Evolutionary conservation across 306 rosid species (phyloP).

Genomic region (Gillenia trifoliata): DNA sequence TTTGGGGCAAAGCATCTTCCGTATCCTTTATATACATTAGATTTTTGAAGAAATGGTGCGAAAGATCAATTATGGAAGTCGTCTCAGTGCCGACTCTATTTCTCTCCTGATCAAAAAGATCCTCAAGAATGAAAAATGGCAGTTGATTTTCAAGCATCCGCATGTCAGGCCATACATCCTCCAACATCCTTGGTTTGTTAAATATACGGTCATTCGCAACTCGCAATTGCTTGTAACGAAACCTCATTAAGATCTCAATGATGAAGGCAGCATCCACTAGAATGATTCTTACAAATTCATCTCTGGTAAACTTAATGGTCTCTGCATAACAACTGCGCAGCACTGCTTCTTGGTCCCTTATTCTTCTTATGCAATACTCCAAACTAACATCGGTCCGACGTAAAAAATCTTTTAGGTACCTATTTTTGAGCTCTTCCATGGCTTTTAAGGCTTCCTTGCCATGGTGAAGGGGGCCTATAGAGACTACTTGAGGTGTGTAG

Average conservation of each 20-base stretch:
- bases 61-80: conserved; percentile 11
- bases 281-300: conserved; percentile 21
- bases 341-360: background rate
- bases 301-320: background rate
- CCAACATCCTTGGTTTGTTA: conserved; percentile 26
- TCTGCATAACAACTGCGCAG: conserved; percentile 17
- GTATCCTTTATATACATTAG: background rate
- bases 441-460: background rate
- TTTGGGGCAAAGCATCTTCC: background rate
- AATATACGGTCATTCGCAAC: conserved; percentile 18
- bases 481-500: too few species aligned
- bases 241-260: conserved; percentile 11
- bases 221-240: background rate
- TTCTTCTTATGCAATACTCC: background rate
- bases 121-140: conserved; percentile 30
- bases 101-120: background rate
- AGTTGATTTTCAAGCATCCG: conserved; percentile 50
- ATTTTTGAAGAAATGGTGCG: conserved; percentile 25
- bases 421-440: conserved; percentile 21
- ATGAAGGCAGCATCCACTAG: conserved; percentile 20
- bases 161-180: conserved; percentile 31
- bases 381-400: background rate
- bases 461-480: too few species aligned
- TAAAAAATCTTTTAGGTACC: conserved; percentile 9
- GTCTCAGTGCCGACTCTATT: background rate